These are phyloP conservation scores for Clarkia xantiana DNA, from an alignment of 345 rosid species.

Conservation along the genomic window DNA sequence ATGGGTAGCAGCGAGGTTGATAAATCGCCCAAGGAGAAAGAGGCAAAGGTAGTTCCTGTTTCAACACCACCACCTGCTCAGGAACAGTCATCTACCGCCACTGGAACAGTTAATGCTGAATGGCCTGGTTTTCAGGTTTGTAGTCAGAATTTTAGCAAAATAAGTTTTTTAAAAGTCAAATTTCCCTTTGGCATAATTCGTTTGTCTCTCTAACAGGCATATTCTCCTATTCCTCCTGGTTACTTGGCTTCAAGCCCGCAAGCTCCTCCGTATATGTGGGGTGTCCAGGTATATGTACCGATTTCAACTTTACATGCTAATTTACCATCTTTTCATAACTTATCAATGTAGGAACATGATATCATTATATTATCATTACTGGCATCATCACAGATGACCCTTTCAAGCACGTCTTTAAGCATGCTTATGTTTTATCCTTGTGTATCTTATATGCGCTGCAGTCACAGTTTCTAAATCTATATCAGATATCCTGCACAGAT, in stretches of 20 bases:
- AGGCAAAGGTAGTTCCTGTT: slow-evolving; percentile 16
- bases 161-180: slow-evolving; percentile 1
- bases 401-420: too few relatives aligned
- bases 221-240: slow-evolving; percentile 91
- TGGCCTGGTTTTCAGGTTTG: slow-evolving; percentile 96
- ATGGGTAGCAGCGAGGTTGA: slow-evolving; percentile 68
- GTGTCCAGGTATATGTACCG: slow-evolving; percentile 67
- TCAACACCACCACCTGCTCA: slow-evolving; percentile 30
- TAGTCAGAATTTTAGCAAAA: slow-evolving; percentile 2
- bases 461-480: too few relatives aligned
- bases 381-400: too few relatives aligned
- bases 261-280: slow-evolving; percentile 99
- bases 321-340: background rate
- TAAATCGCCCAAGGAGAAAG: slow-evolving; percentile 50
- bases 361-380: too few relatives aligned
- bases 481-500: too few relatives aligned
- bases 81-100: slow-evolving; percentile 53
- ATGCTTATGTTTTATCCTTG: too few relatives aligned
- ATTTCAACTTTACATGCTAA: background rate
- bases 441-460: too few relatives aligned
- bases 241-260: slow-evolving; percentile 95
- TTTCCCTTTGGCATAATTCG: slow-evolving; percentile 7
- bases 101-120: slow-evolving; percentile 61
- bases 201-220: slow-evolving; percentile 42
- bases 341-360: too few relatives aligned